A percentile compares a stretch with the other conserved stretches of the same genome.
These are phyloP conservation scores for Cucurbitaria berberidis DNA, from an alignment of 2,329 filamentous ascomycete species.

Conservation along the genomic window DNA sequence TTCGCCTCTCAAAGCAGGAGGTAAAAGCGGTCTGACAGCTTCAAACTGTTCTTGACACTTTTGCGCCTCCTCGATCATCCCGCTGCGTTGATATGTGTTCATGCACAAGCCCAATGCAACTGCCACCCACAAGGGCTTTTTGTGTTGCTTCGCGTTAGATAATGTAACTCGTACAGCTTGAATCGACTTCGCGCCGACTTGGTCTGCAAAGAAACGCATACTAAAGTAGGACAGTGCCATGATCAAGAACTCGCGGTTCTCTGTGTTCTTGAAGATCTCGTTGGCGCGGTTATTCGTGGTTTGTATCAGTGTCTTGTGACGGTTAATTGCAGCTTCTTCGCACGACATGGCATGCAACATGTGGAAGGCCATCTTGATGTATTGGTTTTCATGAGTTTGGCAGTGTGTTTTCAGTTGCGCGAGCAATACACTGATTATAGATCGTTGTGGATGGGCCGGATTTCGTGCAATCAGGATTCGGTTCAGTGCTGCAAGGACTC, in stretches of 20 bases:
- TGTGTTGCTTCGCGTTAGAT: constrained; percentile 29
- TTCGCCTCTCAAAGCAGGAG: constrained; percentile 26
- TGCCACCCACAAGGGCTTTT: constrained; percentile 38
- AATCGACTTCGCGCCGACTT: constrained; percentile 69
- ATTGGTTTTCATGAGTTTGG: constrained; percentile 70
- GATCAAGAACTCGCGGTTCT: constrained; percentile 80
- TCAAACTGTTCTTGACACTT: constrained; percentile 28
- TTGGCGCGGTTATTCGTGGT: constrained; percentile 61
- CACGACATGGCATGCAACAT: constrained; percentile 72
- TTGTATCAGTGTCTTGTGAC: constrained; percentile 79
- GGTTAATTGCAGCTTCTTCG: constrained; percentile 69
- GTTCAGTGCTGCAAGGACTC: constrained; percentile 57
- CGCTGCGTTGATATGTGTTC: constrained; percentile 37
- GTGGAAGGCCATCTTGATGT: constrained; percentile 78
- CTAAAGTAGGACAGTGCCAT: constrained; percentile 88
- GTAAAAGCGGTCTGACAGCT: constrained; percentile 30
- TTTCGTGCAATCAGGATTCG: constrained; percentile 55
- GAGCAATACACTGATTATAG: constrained; percentile 65
- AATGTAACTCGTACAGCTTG: constrained; percentile 52
- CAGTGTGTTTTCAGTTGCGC: constrained; percentile 72
- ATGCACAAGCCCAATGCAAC: constrained; percentile 41
- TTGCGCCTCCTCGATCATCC: constrained; percentile 33
- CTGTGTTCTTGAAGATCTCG: constrained; percentile 69
- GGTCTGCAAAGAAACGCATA: constrained; percentile 78
- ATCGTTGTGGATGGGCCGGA: constrained; percentile 52